Conservation (phyloP, 768 basidiomycete genomes). For the Hysterangium stoloniferum region DNA sequence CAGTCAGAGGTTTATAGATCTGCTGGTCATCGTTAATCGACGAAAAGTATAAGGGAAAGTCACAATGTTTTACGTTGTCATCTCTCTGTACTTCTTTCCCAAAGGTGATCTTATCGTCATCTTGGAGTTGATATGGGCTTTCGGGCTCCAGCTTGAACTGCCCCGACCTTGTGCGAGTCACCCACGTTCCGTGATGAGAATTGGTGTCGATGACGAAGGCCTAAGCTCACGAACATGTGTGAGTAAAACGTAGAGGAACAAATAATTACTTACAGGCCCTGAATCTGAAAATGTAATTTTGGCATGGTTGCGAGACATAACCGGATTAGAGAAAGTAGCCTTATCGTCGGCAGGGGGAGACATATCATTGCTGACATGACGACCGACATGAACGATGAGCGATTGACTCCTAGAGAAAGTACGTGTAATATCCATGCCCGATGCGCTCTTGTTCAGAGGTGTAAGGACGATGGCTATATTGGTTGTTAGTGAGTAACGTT, state of each 20-base stretch:
- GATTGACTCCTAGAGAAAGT: constrained; percentile 45
- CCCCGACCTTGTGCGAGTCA: constrained; percentile 36
- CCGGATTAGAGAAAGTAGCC: constrained; percentile 67
- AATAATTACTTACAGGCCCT: constrained; percentile 46
- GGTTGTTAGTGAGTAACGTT: neutral
- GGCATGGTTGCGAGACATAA: constrained; percentile 73
- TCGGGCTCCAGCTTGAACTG: constrained; percentile 40
- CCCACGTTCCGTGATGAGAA: constrained; percentile 73
- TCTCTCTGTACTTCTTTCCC: constrained; percentile 68
- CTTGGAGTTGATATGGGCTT: constrained; percentile 45
- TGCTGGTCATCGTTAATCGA: neutral
- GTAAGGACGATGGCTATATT: constrained; percentile 4
- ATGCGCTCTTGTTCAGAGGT: neutral
- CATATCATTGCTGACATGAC: constrained; percentile 44
- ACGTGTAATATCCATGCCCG: neutral
- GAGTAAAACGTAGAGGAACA: constrained; percentile 15
- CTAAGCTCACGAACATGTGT: constrained; percentile 29
- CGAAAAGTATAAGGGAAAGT: neutral
- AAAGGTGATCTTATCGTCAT: constrained; percentile 69
- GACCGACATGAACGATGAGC: constrained; percentile 54
- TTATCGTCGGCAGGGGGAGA: constrained; percentile 35
- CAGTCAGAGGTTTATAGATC: constrained; percentile 4
- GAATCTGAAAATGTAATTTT: constrained; percentile 66
- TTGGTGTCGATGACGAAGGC: constrained; percentile 61
- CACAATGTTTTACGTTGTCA: constrained; percentile 14